Evolutionary conservation across 2,329 filamentous ascomycete species (phyloP), one percentile per base, ranked within the genome.

Genomic region (Parasarocladium wereldwijsianum): DNA sequence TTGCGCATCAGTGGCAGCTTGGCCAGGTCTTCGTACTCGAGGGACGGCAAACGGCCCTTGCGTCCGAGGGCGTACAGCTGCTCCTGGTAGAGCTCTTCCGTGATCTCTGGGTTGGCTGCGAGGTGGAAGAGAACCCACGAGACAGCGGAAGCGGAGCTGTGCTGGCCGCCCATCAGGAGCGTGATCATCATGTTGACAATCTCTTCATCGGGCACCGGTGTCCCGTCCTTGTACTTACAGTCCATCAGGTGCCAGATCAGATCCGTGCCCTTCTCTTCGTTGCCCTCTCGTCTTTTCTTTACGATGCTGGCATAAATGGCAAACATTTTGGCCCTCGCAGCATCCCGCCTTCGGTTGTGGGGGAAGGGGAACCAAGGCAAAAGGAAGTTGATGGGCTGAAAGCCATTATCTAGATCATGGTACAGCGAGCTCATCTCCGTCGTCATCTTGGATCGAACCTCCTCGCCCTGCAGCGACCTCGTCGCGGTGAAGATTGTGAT

Each of bases 111-210:
- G 11, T 73, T 62, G 2, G 74, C 67, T 8, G 81, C 80, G 3
- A 87, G 64, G 28, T 73, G 76, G 9, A 86, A 63, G 40, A 86
- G 56, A 39, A 84, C 81, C 80, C 80, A 87, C 7, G 76, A 66
- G 40, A 73, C 73, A n/a, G 77, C 78, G 1, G 79, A 76, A 5
- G 80, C 77, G 0, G 79, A 85, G 2, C 77, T 80, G 56, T 87
- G 81, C 46, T 90, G 81, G 29, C 81, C 81, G 8, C 76, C 81
- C 80, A 90, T 86, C 30, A 87, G 65, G 11, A 87, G 64, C 0
- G 80, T 79, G 44, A 87, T 87, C 81, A 87, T 85, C 64, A 87
- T 81, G 52, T 84, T 75, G 0, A 80, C 79, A 30, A 87, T 71
- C 46, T 87, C 80, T 40, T 73, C 66, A 47, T 87, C 80, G 0